These are phyloP conservation scores for Phytophthora pinifolia DNA, from an alignment of 352 stramenopile genomes.

Conservation along the genomic window DNA sequence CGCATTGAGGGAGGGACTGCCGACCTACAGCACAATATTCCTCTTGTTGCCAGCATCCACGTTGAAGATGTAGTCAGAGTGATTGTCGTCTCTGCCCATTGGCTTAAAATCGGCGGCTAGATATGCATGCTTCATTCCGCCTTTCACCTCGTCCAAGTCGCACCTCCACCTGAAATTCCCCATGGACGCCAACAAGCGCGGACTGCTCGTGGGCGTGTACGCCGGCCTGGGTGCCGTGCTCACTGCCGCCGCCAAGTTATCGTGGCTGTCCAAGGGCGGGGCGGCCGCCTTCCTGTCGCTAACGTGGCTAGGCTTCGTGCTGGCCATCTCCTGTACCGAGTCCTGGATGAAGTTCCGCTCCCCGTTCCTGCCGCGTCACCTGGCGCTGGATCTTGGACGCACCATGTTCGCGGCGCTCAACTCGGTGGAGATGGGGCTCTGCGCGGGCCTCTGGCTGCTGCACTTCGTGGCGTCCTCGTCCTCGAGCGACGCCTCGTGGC, in stretches of 20 bases:
- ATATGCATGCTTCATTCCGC: slow-evolving; percentile 20
- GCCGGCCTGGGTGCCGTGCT: slow-evolving; percentile 34
- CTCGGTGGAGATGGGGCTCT: slow-evolving; percentile 57
- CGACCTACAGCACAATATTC: too few species aligned
- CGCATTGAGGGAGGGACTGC: too few species aligned
- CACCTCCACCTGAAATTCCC: not conserved
- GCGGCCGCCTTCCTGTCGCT: slow-evolving; percentile 50
- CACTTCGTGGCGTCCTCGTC: slow-evolving; percentile 30
- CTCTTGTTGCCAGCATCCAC: not conserved
- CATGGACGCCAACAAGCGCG: slow-evolving; percentile 43
- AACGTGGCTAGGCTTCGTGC: slow-evolving; percentile 75
- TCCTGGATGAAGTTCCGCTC: slow-evolving; percentile 78
- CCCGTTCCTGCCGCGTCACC: slow-evolving; percentile 57
- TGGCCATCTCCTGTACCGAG: slow-evolving; percentile 73
- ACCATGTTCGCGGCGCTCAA: slow-evolving; percentile 71
- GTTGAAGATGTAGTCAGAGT: slow-evolving; percentile 24
- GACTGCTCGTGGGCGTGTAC: slow-evolving; percentile 40
- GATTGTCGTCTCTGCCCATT: slow-evolving; percentile 19
- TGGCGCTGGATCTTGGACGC: slow-evolving; percentile 64
- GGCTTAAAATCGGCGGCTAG: slow-evolving; percentile 7
- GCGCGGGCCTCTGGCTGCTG: slow-evolving; percentile 49
- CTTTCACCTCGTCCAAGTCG: slow-evolving; percentile 9
- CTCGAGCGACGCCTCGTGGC: slow-evolving; percentile 33
- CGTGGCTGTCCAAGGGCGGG: slow-evolving; percentile 35
- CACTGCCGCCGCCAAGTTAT: slow-evolving; percentile 29